Evolutionary conservation across 768 basidiomycete species (phyloP).

Genomic region (Psilocybe azurescens): DNA sequence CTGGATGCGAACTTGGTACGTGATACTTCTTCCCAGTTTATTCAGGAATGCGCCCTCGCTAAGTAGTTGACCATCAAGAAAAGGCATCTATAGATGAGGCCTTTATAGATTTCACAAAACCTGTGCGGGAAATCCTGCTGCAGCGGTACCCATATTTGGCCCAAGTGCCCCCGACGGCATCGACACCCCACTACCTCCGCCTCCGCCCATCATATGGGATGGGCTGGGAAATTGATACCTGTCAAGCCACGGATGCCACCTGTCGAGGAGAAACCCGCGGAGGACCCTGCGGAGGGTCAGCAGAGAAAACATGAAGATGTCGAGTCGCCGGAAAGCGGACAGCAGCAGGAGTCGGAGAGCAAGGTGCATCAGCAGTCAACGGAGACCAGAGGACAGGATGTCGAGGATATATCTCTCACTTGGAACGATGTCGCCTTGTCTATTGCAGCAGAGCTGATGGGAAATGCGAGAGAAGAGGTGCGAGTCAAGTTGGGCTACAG

Average conservation of each 20-base stretch:
- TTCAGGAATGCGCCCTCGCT: slow-evolving; percentile 7
- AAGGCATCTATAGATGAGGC: slow-evolving; percentile 98
- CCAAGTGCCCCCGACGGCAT: slow-evolving; percentile 71
- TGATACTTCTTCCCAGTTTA: background rate
- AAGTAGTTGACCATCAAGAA: slow-evolving; percentile 51
- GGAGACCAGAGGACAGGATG: slow-evolving; percentile 8
- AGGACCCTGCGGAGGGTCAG: background rate
- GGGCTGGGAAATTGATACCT: slow-evolving; percentile 68
- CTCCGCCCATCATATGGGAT: slow-evolving; percentile 69
- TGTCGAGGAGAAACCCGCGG: slow-evolving; percentile 20
- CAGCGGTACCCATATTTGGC: slow-evolving; percentile 79
- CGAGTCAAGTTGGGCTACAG: slow-evolving; percentile 82
- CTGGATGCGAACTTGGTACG: slow-evolving; percentile 81
- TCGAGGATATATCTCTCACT: slow-evolving; percentile 47
- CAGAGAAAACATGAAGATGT: background rate
- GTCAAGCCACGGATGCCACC: slow-evolving; percentile 37
- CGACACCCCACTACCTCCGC: slow-evolving; percentile 80
- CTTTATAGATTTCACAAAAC: slow-evolving; percentile 89
- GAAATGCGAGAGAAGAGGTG: slow-evolving; percentile 72
- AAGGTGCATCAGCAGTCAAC: background rate
- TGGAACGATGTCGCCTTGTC: slow-evolving; percentile 96
- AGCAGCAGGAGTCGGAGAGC: slow-evolving; percentile 11
- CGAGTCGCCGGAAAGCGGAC: background rate
- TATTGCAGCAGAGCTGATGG: slow-evolving; percentile 88
- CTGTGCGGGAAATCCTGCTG: slow-evolving; percentile 78